Evolutionary conservation across 306 rosid species (phyloP).

Genomic region (Medicago ruthenica): DNA sequence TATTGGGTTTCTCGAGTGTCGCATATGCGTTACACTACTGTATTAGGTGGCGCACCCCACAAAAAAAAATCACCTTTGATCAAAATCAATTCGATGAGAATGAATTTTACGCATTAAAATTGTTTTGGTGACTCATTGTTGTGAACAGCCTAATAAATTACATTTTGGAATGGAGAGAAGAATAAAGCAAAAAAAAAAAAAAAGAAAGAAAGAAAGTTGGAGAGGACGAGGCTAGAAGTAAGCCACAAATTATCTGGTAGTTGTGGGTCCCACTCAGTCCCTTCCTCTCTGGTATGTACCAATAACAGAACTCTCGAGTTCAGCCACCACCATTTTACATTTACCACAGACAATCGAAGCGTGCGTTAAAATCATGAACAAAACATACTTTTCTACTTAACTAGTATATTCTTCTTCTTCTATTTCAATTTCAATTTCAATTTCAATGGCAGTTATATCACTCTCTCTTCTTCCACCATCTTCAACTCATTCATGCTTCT

Average conservation of each 20-base stretch:
- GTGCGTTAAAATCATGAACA: conserved; percentile 39
- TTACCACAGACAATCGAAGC: no score
- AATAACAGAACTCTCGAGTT: background rate
- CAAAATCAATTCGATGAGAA: no score
- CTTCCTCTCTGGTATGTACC: conserved; percentile 21
- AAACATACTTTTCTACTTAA: background rate
- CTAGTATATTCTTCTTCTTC: no score
- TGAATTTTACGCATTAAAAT: no score
- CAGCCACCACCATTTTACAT: no score
- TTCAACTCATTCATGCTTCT: conserved; percentile 50
- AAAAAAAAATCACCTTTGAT: no score
- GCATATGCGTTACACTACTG: no score
- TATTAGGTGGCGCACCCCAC: no score
- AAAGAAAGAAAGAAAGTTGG: no score
- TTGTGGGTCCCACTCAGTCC: conserved; percentile 38
- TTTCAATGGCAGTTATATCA: conserved; percentile 68
- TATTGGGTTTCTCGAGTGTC: no score
- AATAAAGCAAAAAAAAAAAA: no score
- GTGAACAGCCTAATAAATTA: background rate
- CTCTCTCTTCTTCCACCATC: conserved; percentile 55
- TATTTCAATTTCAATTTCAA: background rate
- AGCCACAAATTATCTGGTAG: conserved; percentile 45
- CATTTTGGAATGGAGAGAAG: background rate
- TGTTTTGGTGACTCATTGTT: background rate
- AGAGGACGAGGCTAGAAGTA: background rate